Evolutionary conservation across 2,329 filamentous ascomycete genomes (phyloP), one percentile per base, ranked within the genome.

Genomic region (Cercospora zeae-maydis): DNA sequence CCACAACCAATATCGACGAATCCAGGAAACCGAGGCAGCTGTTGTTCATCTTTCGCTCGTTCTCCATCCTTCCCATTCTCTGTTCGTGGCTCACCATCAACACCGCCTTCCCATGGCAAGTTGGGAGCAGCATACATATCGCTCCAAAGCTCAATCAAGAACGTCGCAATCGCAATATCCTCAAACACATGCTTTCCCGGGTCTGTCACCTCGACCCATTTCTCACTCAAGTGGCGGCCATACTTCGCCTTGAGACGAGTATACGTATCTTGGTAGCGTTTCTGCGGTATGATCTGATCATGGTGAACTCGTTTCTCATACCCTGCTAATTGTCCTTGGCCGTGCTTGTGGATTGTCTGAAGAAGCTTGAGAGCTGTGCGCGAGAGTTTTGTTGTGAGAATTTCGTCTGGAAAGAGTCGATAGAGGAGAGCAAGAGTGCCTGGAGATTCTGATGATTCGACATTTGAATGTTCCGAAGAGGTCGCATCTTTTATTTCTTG

Each of bases 1-100:
- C 95, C 95, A 73, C 95, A 98, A 4, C 93, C 95, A 51, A 99
- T 92, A 72, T 99, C 95, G 19, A 97, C 90, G 71, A 98, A 99
- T 0, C 93, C 93, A 0, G 92, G 91, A 70, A 96, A 97, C 0
- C 68, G 64, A 0, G 66, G 47, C n/a, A 58, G 33, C 49, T 74
- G 71, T 16, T 61, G 6, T 63, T 49, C 42, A 14, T 49, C 42
- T 11, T 10, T 21, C 4, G 49, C n/a, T 53, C 14, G 10, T 10
- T 34, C 49, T 1, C n/a, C n/a, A 16, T 16, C 8, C 30, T 31
- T 19, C n/a, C 27, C 30, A 2, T 11, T 53, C 11, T 1, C 31
- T 21, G 10, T 13, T 16, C 0, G n/a, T 7, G 2, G 9, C 6
- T 34, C n/a, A 33, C 9, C 27, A 21, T 21, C 27, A 11, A 21